Percentiles rank a stretch among this genome's conserved stretches.
Conservation (phyloP, 805 yeast species). For the Scheffersomyces coipomensis region DNA sequence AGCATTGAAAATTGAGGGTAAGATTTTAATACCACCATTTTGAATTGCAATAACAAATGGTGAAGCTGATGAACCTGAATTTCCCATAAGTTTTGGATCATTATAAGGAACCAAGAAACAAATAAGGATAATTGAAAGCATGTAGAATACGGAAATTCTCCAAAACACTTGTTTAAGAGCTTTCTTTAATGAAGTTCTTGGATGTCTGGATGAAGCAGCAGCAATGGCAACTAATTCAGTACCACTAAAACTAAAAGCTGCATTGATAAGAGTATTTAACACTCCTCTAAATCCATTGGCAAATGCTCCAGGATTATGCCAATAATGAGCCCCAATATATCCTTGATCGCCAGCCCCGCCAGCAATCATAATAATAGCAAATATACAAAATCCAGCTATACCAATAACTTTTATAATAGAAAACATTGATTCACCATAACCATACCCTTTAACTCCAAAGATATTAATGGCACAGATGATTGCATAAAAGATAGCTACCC, state of each 20-base stretch:
- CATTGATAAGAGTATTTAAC: conserved; percentile 27
- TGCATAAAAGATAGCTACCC: conserved; percentile 40
- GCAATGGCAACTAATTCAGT: conserved; percentile 30
- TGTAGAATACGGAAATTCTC: conserved; percentile 37
- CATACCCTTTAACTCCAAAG: conserved; percentile 36
- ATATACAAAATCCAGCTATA: conserved; percentile 39
- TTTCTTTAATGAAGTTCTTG: conserved; percentile 31
- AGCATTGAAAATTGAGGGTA: conserved; percentile 69
- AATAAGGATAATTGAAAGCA: conserved; percentile 23
- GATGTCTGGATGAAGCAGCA: conserved; percentile 34
- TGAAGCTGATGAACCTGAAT: conserved; percentile 60
- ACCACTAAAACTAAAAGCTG: conserved; percentile 28
- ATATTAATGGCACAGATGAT: conserved; percentile 32
- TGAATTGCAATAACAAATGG: conserved; percentile 72
- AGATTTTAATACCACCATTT: conserved; percentile 56
- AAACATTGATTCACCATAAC: conserved; percentile 34
- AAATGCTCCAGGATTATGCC: conserved; percentile 37
- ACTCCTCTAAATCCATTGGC: conserved; percentile 35
- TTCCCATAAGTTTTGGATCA: conserved; percentile 42
- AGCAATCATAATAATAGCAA: conserved; percentile 36
- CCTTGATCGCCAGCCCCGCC: conserved; percentile 45
- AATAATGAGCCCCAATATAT: conserved; percentile 34
- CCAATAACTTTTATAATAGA: conserved; percentile 36
- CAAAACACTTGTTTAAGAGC: conserved; percentile 41
- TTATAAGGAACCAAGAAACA: conserved; percentile 47